Conservation (phyloP, 75 land plant species). For the Azolla pinnata region DNA sequence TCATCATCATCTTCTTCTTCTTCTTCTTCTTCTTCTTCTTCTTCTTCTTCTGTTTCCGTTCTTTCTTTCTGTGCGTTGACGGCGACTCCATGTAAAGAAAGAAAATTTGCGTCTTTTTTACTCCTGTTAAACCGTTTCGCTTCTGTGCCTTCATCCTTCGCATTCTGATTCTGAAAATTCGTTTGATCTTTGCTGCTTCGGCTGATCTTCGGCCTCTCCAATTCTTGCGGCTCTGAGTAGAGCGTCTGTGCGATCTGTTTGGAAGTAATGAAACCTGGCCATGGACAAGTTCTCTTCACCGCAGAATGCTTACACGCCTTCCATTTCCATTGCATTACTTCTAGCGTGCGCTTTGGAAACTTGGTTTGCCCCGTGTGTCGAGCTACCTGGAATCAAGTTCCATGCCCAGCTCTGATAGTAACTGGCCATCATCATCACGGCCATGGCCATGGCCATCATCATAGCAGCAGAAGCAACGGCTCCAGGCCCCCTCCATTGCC, state of each 20-base stretch:
- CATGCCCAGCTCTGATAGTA: constrained; percentile 26
- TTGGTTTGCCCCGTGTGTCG: constrained; percentile 76
- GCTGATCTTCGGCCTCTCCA: neutral
- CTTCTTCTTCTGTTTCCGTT: no score
- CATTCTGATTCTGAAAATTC: no score
- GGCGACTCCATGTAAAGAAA: no score
- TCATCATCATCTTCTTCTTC: no score
- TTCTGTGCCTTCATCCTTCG: no score
- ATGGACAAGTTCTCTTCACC: constrained; percentile 60
- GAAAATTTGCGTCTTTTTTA: no score
- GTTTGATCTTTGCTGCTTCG: no score
- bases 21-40: no score
- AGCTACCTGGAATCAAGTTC: constrained; percentile 66
- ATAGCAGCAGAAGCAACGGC: neutral
- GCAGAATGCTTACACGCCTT: constrained; percentile 80
- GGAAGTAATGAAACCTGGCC: constrained; percentile 38
- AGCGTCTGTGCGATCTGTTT: constrained; percentile 68
- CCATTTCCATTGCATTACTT: constrained; percentile 71
- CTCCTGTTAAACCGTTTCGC: no score
- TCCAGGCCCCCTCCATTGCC: no score
- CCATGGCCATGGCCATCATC: constrained; percentile 10
- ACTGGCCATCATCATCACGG: neutral
- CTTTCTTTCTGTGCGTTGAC: no score
- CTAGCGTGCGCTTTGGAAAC: constrained; percentile 68
- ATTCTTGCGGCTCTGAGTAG: constrained; percentile 23